phyloP scores from a whole-genome alignment of 73 alveolate genomes.

The Stentor roeselii region DNA sequence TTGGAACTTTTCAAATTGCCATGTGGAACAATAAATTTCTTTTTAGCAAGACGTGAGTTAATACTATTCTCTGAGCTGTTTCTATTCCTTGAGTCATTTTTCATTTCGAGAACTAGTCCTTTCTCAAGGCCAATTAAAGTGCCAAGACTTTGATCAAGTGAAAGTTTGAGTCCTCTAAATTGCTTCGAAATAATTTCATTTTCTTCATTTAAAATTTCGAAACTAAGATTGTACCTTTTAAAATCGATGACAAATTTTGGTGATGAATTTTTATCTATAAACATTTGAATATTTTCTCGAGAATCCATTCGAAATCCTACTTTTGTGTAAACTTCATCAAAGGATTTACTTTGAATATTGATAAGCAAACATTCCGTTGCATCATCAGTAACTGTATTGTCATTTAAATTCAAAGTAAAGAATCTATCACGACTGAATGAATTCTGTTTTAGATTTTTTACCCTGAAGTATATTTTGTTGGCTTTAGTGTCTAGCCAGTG shows the following conservation, averaged over 20 bases:
- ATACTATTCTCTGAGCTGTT: no score
- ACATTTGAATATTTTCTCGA: background rate
- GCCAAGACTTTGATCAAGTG: background rate
- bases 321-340: background rate
- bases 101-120: background rate
- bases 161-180: background rate
- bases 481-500: background rate
- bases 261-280: background rate
- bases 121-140: background rate
- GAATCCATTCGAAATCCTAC: background rate
- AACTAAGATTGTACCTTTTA: no score
- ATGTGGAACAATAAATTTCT: background rate
- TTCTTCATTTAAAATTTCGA: background rate
- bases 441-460: no score
- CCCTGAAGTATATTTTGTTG: background rate
- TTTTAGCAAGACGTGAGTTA: no score
- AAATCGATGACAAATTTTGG: background rate
- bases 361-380: background rate
- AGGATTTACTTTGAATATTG: background rate
- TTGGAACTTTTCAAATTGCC: background rate
- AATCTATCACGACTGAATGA: no score
- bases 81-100: no score
- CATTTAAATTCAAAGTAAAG: background rate
- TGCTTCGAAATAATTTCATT: background rate
- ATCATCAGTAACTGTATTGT: background rate